These are phyloP conservation scores for Cladosporium sp. DNA, from an alignment of 2,329 filamentous ascomycete genomes.

Conservation along the genomic window DNA sequence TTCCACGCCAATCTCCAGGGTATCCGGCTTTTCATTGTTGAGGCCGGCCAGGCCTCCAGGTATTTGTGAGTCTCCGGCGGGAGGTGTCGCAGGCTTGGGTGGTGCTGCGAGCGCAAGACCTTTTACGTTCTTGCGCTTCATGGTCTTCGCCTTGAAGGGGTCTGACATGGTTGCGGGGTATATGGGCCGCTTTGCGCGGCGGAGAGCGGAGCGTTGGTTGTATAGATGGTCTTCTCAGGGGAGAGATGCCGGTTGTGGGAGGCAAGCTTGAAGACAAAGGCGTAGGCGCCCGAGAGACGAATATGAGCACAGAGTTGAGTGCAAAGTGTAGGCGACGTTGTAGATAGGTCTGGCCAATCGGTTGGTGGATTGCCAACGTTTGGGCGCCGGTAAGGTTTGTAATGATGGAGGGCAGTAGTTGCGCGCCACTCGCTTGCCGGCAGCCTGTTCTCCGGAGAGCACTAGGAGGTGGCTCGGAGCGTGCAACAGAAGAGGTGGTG, in stretches of 20 bases:
- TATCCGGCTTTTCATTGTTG: conserved; percentile 61
- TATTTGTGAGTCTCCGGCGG: conserved; percentile 67
- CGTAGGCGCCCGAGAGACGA: background rate
- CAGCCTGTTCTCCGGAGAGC: background rate
- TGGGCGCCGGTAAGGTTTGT: conserved; percentile 10
- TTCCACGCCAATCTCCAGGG: conserved; percentile 93
- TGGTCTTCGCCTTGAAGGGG: conserved; percentile 67
- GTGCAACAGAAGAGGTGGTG: background rate
- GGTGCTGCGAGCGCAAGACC: conserved; percentile 83
- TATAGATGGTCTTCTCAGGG: background rate
- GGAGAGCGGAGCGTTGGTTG: conserved; percentile 1
- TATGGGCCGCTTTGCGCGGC: conserved; percentile 13
- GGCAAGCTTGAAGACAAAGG: conserved; percentile 1
- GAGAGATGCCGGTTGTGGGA: background rate
- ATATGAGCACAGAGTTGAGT: background rate
- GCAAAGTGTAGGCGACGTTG: conserved; percentile 2
- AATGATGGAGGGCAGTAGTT: background rate
- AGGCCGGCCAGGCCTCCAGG: conserved; percentile 61
- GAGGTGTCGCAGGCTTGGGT: conserved; percentile 68
- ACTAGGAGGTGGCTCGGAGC: background rate
- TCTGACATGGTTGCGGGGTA: conserved; percentile 50
- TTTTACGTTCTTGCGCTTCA: conserved; percentile 99
- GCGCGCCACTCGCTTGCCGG: conserved; percentile 5
- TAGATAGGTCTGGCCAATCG: conserved; percentile 3
- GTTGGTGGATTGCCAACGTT: conserved; percentile 3